phyloP scores from a whole-genome alignment of 2,329 filamentous ascomycete genomes.

The Sarocladium kiliense region DNA sequence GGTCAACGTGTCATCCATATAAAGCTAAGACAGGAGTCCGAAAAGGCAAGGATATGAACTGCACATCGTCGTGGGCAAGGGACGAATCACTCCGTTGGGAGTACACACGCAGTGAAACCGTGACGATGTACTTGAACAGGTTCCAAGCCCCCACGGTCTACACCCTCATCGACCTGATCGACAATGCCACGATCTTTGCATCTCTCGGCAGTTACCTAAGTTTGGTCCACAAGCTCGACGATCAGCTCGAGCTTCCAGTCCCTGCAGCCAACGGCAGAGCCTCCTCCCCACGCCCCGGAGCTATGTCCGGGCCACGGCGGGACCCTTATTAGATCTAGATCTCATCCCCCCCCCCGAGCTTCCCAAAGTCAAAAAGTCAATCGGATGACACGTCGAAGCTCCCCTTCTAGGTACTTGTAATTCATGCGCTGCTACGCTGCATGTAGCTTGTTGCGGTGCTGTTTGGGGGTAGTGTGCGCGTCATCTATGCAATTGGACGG shows the following conservation, averaged over 20 bases:
- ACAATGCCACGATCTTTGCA: neutral
- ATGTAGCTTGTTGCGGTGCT: neutral
- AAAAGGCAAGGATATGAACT: neutral
- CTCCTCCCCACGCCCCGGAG: neutral
- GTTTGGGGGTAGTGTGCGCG: neutral
- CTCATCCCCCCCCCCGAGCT: neutral
- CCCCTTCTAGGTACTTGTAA: neutral
- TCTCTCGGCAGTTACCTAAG: neutral
- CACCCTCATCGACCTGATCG: neutral
- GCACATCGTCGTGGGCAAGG: neutral
- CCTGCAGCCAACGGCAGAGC: neutral
- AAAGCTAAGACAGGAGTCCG: neutral
- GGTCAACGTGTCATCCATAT: constrained; percentile 5
- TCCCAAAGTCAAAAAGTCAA: neutral
- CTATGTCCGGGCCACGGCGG: neutral
- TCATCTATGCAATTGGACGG: constrained; percentile 4
- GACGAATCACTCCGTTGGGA: neutral
- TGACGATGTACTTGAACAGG: neutral
- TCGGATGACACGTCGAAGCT: constrained; percentile 4
- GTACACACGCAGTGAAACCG: neutral
- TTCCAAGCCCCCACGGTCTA: neutral
- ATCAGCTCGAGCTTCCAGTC: neutral
- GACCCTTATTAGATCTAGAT: neutral
- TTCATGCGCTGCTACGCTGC: no score
- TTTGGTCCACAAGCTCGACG: neutral